Evolutionary conservation across 805 yeast species (phyloP).

Genomic region (Candida chauliodis): DNA sequence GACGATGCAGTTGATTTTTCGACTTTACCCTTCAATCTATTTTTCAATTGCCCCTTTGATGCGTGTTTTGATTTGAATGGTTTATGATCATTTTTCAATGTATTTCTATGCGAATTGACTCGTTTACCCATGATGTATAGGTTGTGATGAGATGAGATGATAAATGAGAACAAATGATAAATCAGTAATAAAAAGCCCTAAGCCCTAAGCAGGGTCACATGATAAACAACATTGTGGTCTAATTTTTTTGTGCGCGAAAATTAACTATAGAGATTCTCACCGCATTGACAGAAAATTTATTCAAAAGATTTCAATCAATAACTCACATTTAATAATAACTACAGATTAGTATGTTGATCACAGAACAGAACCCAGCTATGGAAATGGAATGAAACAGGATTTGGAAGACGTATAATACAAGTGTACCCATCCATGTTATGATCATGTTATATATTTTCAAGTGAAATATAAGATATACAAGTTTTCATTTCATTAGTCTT

Average conservation of each 20-base stretch:
- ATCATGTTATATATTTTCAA: no score
- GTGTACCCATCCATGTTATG: background rate
- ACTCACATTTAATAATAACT: conserved; percentile 2
- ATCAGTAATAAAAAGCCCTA: background rate
- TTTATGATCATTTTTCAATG: conserved; percentile 81
- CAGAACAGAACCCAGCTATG: background rate
- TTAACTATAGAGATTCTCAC: background rate
- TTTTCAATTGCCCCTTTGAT: conserved; percentile 81
- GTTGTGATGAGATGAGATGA: conserved; percentile 7
- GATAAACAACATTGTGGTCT: background rate
- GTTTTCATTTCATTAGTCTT: no score
- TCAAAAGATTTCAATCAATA: background rate
- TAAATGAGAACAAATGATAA: background rate
- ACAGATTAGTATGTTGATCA: conserved; percentile 4
- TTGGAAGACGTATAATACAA: background rate
- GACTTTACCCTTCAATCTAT: conserved; percentile 79
- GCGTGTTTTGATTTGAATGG: conserved; percentile 90
- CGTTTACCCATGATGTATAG: conserved; percentile 31
- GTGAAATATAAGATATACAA: no score
- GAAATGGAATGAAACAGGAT: background rate
- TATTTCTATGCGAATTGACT: conserved; percentile 74
- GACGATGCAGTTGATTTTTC: conserved; percentile 52
- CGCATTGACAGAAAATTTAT: background rate
- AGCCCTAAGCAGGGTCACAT: conserved; percentile 1
- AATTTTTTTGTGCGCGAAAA: background rate